Percentiles rank a stretch among this genome's conserved stretches.
These are phyloP conservation scores for Colletotrichum siamense DNA, from an alignment of 2,329 filamentous ascomycete species.

Conservation along the genomic window DNA sequence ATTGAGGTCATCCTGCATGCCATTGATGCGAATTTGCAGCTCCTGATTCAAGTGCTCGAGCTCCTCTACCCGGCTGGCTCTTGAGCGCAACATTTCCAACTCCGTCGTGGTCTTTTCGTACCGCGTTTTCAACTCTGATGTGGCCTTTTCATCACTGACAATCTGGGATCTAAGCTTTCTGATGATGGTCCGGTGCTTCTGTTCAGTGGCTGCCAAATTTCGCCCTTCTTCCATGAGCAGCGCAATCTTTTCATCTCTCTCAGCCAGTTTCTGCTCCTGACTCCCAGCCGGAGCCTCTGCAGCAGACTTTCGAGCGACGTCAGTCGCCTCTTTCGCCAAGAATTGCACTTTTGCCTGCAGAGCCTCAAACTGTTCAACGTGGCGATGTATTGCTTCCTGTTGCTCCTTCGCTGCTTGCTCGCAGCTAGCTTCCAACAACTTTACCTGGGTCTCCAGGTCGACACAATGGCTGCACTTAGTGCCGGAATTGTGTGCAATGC, in stretches of 20 bases:
- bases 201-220: conserved; percentile 82
- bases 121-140: conserved; percentile 62
- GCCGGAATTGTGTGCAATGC: background rate
- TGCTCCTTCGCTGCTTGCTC: background rate
- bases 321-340: conserved; percentile 79
- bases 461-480: conserved; percentile 10
- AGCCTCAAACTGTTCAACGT: conserved; percentile 90
- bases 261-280: conserved; percentile 78
- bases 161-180: conserved; percentile 78
- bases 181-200: conserved; percentile 82
- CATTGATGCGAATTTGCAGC: conserved; percentile 29
- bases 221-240: conserved; percentile 91
- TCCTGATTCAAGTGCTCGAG: conserved; percentile 56
- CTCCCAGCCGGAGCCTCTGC: conserved; percentile 68
- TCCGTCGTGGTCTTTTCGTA: conserved; percentile 65
- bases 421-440: background rate
- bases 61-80: conserved; percentile 54
- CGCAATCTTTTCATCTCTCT: conserved; percentile 91
- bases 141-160: conserved; percentile 68
- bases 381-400: conserved; percentile 80
- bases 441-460: background rate
- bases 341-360: conserved; percentile 91
- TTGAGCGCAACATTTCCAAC: conserved; percentile 48
- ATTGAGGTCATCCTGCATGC: conserved; percentile 50
- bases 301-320: conserved; percentile 74